Evolutionary conservation across 148 eudicot species (phyloP), one percentile per base, ranked within the genome.

Genomic region (Chenopodium album): DNA sequence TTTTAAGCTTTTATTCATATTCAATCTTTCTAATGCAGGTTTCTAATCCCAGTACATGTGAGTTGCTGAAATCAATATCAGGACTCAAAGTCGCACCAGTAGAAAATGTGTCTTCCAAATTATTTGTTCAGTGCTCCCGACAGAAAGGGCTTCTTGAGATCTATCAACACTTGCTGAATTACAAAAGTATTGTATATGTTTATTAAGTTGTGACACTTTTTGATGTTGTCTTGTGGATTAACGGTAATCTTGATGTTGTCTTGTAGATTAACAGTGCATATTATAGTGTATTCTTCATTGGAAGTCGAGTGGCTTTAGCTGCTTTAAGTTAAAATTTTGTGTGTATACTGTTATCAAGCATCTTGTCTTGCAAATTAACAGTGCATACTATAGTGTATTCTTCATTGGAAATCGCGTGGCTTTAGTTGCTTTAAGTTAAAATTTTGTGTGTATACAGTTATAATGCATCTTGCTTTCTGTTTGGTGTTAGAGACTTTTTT

Each of bases 41-140:
- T 85, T 91, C 94, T 46, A 92, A 89, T 80, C 82, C 95, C 82
- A 94, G 88, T 81, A 92, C 99, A 56, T 92, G 97, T 79, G 97
- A 94, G 87, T 90, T 96, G 81, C 88, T 96, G 71, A 91, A 90
- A 85, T 94, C 99, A 67, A 88, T 96, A 76, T 90, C 98, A 20
- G 99, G 98, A 73, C 85, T 92, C 87, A 96, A 90, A 85, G 98
- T 96, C 47, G 90, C 87, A 79, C 95, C 99, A 5, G 97, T 96
- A 81, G 97, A 96, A 86, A 94, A 94, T 86, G 98, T 96, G 75
- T 84, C 97, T 44, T 91, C 99, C 78, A 96, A 96, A 85, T 90
- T 96, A 86, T 96, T 96, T 91, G 99, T 96, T 63, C 99, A 96
- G 77, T 94, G 99, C 89, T 96, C 99, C 79, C 92, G 98, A 73